A percentile compares a stretch with the other conserved stretches of the same genome.
Evolutionary conservation across 2,329 filamentous ascomycete genomes (phyloP).

Genomic region (Xylariaceae sp.): DNA sequence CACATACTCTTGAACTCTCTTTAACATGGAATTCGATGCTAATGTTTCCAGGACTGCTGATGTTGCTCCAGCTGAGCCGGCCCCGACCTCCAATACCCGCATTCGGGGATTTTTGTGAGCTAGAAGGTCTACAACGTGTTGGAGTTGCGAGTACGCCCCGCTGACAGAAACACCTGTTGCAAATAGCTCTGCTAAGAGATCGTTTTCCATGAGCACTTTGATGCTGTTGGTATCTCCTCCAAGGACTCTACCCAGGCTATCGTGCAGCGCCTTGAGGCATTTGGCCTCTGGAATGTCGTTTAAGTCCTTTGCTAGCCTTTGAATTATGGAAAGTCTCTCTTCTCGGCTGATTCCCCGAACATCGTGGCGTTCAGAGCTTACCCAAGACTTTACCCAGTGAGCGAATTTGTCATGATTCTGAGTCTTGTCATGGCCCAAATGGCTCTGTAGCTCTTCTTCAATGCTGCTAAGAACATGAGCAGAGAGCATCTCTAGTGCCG

Average conservation of each 20-base stretch:
- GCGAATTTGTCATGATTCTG: slow-evolving; percentile 14
- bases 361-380: not conserved
- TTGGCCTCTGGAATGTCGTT: slow-evolving; percentile 16
- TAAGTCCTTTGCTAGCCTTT: not conserved
- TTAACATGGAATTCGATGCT: not conserved
- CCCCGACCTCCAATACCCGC: slow-evolving; percentile 17
- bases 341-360: not conserved
- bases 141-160: slow-evolving; percentile 12
- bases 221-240: slow-evolving; percentile 13
- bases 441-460: not conserved
- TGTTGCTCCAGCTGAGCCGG: not conserved
- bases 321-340: not conserved
- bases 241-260: slow-evolving; percentile 7
- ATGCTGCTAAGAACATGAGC: slow-evolving; percentile 11
- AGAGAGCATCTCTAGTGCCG: not conserved
- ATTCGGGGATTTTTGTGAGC: slow-evolving; percentile 20
- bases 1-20: slow-evolving; percentile 18
- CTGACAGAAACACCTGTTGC: slow-evolving; percentile 1
- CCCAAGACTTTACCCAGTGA: slow-evolving; percentile 6
- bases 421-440: not conserved
- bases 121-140: slow-evolving; percentile 6
- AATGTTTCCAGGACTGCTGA: slow-evolving; percentile 1
- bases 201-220: slow-evolving; percentile 11
- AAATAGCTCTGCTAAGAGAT: not conserved
- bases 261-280: slow-evolving; percentile 7